Base-by-base conservation (phyloP, 2,329 filamentous ascomycete genomes). In the Xylariaceae sp. region DNA sequence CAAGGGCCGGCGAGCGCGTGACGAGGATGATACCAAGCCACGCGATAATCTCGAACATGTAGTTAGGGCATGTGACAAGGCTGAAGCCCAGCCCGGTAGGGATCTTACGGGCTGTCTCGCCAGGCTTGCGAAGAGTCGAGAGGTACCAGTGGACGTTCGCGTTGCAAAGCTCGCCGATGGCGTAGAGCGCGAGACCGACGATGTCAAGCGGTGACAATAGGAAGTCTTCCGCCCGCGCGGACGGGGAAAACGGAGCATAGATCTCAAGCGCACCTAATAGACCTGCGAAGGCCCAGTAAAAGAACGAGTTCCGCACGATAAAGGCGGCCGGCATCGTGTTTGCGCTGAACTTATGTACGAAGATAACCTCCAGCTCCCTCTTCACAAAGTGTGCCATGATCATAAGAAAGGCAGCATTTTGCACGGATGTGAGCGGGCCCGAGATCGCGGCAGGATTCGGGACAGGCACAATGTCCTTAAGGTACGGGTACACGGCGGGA, bases 51-150 rank as follows among this genome's bases (percentile, higher is more conserved):
- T 99, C 94, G 64, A 95, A 97, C 76, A 95, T 83, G 77, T 99
- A 99, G 76, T 99, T 99, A 42, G 94, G 94, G 75, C 91, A 95
- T 9, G 94, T 99, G 50, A 99, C 92, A 37, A 89, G 74, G 60
- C 76, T 78, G 72, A 96, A 97, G 32, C 91, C 89, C 55, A 92
- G 83, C 30, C 94, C 94, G 54, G 77, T 77, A 1, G 94, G 94
- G 60, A 99, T 95, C 64, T 90, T 91, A 56, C 92, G 83, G 70
- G 95, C 90, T 1, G 88, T 92, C 61, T 87, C 88, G 53, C 91
- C 91, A 0, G 83, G 78, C 54, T 84, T 86, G 49, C 94, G 86
- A 59, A 99, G 80, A 58, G 82, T 80, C 31, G 87, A 84, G 29
- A 99, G 80, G 51, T 89, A 87, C 63, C 87, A 71, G 73, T 99